A percentile compares a stretch with the other conserved stretches of the same genome.
Conservation (phyloP, 176 grass and related monocot genomes). For the Canna indica region DNA sequence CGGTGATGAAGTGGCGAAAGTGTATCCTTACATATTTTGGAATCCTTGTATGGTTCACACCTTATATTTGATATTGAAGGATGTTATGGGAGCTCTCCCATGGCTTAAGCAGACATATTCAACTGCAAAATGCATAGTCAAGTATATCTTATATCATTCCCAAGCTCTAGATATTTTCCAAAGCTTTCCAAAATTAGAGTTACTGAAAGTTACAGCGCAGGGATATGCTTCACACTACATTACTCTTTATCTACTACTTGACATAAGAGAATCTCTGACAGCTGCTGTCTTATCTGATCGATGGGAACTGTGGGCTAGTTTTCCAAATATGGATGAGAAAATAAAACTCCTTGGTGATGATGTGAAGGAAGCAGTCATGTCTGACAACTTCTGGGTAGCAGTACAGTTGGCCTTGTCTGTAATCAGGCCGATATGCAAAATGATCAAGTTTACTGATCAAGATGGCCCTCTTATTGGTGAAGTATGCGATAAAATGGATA, state of each 20-base stretch:
- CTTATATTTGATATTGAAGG: constrained; percentile 22
- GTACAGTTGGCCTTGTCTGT: constrained; percentile 24
- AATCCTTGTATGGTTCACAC: constrained; percentile 29
- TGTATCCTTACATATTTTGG: constrained; percentile 25
- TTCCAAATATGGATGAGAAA: constrained; percentile 25
- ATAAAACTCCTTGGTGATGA: constrained; percentile 1
- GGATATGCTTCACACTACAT: constrained; percentile 19
- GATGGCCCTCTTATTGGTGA: constrained; percentile 27
- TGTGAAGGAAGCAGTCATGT: constrained; percentile 21
- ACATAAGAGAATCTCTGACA: constrained; percentile 21
- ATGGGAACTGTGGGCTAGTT: constrained; percentile 21
- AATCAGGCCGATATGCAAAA: constrained; percentile 26
- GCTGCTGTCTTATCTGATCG: constrained; percentile 23
- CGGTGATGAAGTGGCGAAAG: constrained; percentile 20
- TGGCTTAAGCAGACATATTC: constrained; percentile 21
- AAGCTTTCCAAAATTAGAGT: constrained; percentile 19
- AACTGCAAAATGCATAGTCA: constrained; percentile 24
- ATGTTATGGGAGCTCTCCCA: constrained; percentile 16
- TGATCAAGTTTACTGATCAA: constrained; percentile 25
- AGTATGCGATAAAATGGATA: constrained; percentile 28
- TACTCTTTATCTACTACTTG: constrained; percentile 25
- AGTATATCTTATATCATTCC: constrained; percentile 22
- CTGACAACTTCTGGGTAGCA: constrained; percentile 23
- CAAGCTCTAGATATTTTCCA: constrained; percentile 20
- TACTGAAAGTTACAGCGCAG: constrained; percentile 17